phyloP scores from a whole-genome alignment of 2,329 filamentous ascomycete species.

The Nemania serpens region DNA sequence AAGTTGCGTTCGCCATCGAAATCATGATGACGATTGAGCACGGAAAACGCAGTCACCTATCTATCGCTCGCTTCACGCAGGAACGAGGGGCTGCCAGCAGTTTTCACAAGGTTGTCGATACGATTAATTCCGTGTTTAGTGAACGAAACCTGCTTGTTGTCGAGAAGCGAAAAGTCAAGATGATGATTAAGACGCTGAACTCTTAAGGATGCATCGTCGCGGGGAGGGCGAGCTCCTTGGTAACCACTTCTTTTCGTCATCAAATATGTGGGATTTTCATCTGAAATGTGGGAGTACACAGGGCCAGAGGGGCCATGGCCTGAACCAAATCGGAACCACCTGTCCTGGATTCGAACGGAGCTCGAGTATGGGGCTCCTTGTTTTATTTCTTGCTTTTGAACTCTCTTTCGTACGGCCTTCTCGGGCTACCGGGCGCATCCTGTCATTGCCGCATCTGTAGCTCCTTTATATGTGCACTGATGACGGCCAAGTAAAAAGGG shows the following conservation, averaged over 20 bases:
- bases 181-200: conserved; percentile 73
- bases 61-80: conserved; percentile 84
- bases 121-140: conserved; percentile 71
- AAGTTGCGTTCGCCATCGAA: conserved; percentile 85
- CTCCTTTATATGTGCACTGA: background rate
- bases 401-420: background rate
- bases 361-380: background rate
- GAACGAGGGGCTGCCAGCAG: conserved; percentile 90
- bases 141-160: conserved; percentile 69
- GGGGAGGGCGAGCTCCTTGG: background rate
- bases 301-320: no score
- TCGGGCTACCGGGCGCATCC: background rate
- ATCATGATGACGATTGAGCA: conserved; percentile 90
- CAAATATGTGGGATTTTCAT: no score
- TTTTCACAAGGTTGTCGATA: conserved; percentile 82
- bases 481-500: background rate
- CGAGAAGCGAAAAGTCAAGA: conserved; percentile 68
- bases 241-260: no score
- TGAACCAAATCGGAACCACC: background rate
- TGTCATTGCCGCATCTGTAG: background rate
- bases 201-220: conserved; percentile 43
- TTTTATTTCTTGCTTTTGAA: conserved; percentile 1
- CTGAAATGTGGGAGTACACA: no score
- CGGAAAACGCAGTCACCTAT: conserved; percentile 74
- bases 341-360: background rate